A percentile compares a stretch with the other conserved stretches of the same genome.
Conservation (phyloP, 139 green algal species). For the Diplosphaera chodatii region DNA sequence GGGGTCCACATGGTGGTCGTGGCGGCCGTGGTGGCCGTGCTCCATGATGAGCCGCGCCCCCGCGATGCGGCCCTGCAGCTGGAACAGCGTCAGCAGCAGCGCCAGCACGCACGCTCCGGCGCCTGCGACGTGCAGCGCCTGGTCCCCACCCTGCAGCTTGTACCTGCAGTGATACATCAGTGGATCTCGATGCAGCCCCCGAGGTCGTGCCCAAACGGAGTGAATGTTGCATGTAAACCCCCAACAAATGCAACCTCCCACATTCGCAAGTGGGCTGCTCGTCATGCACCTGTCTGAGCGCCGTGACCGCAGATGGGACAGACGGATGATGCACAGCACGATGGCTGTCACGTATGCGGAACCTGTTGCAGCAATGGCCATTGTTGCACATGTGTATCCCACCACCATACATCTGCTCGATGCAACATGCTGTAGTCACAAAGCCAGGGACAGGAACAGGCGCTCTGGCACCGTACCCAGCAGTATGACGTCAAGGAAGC, state of each 20-base stretch:
- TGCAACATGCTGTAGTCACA: neutral
- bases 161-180: neutral
- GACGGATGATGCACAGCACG: constrained; percentile 4
- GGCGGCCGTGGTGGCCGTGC: neutral
- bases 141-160: constrained; percentile 1
- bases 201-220: too few relatives aligned
- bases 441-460: too few relatives aligned
- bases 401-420: neutral
- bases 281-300: neutral
- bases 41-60: neutral
- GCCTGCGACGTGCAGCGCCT: constrained; percentile 1
- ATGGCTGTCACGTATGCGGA: constrained; percentile 13
- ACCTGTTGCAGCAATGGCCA: constrained; percentile 13
- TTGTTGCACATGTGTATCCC: neutral
- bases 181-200: too few relatives aligned
- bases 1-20: constrained; percentile 5
- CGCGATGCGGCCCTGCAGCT: constrained; percentile 23
- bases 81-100: constrained; percentile 20
- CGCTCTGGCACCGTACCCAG: constrained; percentile 8
- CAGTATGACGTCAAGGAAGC: constrained; percentile 25
- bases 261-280: too few relatives aligned
- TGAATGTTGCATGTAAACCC: too few relatives aligned
- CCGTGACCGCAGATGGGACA: neutral
- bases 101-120: neutral
- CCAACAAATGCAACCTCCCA: too few relatives aligned